phyloP scores from a whole-genome alignment of 306 rosid species.

The Cucumis hystrix region DNA sequence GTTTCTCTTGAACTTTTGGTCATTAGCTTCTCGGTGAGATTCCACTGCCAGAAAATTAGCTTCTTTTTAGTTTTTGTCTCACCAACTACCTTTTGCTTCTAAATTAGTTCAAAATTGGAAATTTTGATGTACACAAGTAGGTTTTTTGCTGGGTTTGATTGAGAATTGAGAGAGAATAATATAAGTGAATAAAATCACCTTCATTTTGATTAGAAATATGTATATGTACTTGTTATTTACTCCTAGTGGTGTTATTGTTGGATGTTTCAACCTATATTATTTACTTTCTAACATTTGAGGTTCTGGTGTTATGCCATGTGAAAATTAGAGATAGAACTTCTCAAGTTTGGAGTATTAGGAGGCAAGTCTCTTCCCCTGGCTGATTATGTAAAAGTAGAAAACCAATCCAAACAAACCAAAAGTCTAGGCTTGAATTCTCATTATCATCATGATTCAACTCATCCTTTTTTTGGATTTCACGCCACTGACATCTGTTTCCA shows the following conservation, averaged over 20 bases:
- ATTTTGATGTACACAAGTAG: conserved; percentile 6
- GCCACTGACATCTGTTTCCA: neutral
- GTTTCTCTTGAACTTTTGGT: conserved; percentile 30
- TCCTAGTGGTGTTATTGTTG: neutral
- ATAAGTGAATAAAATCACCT: neutral
- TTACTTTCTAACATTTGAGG: neutral
- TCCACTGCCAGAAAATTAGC: neutral
- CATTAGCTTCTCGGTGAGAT: conserved; percentile 21
- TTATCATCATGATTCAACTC: neutral
- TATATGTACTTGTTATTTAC: neutral
- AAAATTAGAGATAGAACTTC: neutral
- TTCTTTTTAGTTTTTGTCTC: neutral
- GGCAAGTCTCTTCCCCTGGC: neutral
- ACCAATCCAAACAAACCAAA: too few relatives aligned
- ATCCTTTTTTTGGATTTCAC: neutral
- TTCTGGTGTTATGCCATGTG: neutral
- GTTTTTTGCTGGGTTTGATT: neutral
- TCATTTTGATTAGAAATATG: neutral
- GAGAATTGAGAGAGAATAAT: conserved; percentile 3
- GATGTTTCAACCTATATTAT: neutral
- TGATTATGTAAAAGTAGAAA: neutral
- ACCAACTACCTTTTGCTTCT: neutral
- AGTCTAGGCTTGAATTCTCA: neutral
- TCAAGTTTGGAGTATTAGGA: neutral
- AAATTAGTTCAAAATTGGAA: neutral